Evolutionary conservation across 192 early-diverging fungal species (phyloP).

Genomic region (Dissophora globulifera): DNA sequence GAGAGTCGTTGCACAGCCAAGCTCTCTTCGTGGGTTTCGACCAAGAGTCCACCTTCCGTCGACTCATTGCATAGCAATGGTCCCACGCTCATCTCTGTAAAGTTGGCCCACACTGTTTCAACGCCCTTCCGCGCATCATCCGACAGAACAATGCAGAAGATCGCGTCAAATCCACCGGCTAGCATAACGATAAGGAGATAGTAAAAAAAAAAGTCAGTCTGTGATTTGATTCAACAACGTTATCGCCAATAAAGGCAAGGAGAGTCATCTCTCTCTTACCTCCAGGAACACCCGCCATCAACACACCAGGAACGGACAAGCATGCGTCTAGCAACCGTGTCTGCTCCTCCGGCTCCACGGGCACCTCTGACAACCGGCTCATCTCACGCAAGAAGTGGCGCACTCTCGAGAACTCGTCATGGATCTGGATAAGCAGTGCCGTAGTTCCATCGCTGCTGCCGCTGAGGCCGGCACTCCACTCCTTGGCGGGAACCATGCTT

Average conservation of each 20-base stretch:
- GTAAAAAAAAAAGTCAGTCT: no score
- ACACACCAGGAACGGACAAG: slow-evolving; percentile 78
- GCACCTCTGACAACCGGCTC: slow-evolving; percentile 77
- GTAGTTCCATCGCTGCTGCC: slow-evolving; percentile 1
- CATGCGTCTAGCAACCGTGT: slow-evolving; percentile 88
- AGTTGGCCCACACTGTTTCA: slow-evolving; percentile 70
- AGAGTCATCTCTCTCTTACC: no score
- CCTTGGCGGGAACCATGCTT: slow-evolving; percentile 6
- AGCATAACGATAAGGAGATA: no score
- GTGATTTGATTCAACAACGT: no score
- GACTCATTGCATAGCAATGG: slow-evolving; percentile 82
- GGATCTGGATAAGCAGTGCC: slow-evolving; percentile 43
- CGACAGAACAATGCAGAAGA: slow-evolving; percentile 85
- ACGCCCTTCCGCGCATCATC: slow-evolving; percentile 60
- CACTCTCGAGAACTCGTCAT: slow-evolving; percentile 59
- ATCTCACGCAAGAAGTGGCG: slow-evolving; percentile 78
- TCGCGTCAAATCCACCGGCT: slow-evolving; percentile 98
- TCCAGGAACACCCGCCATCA: slow-evolving; percentile 96
- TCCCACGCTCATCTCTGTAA: slow-evolving; percentile 82
- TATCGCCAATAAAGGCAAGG: no score
- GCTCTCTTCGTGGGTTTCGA: no score
- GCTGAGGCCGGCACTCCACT: slow-evolving; percentile 23
- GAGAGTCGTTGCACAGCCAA: slow-evolving; percentile 4
- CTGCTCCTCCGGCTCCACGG: slow-evolving; percentile 92
- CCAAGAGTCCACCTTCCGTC: slow-evolving; percentile 62